Percentiles rank a stretch among this genome's conserved stretches.
Evolutionary conservation across 148 eudicot species (phyloP).

Genomic region (Vaccinium vitisidaea): DNA sequence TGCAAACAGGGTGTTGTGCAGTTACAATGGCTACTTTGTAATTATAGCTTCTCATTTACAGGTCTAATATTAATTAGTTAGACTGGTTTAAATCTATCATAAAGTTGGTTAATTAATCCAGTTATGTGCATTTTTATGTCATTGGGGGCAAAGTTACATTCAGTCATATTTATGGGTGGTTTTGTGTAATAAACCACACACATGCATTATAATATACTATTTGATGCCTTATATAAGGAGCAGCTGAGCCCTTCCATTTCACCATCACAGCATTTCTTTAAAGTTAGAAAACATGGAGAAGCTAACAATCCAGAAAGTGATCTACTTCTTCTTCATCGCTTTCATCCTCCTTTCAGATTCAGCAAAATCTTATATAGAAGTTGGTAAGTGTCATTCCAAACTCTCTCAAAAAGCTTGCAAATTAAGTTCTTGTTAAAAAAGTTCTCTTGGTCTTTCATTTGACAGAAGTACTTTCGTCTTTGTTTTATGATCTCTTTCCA

Average conservation of each 20-base stretch:
- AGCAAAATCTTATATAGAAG: conserved; percentile 26
- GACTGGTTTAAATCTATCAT: too few species aligned
- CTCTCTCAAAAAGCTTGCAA: too few species aligned
- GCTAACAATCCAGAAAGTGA: background rate
- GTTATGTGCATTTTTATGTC: background rate
- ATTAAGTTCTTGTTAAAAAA: background rate
- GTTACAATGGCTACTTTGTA: too few species aligned
- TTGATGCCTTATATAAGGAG: conserved; percentile 14
- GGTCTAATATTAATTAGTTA: too few species aligned
- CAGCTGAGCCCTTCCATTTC: background rate
- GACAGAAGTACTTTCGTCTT: too few species aligned
- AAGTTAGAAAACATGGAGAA: conserved; percentile 2
- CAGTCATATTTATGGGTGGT: background rate
- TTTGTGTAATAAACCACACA: background rate
- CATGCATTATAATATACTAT: background rate
- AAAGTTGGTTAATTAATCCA: too few species aligned
- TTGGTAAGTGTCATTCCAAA: conserved; percentile 26
- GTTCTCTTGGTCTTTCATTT: too few species aligned
- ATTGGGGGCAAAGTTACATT: background rate
- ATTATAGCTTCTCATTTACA: too few species aligned
- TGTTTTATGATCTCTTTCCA: background rate
- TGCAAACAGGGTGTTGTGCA: too few species aligned
- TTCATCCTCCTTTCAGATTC: conserved; percentile 11
- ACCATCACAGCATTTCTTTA: background rate
- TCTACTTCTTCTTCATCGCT: background rate